A percentile compares a stretch with the other conserved stretches of the same genome.
These are phyloP conservation scores for Choanephora cucurbitarum DNA, from an alignment of 371 early-diverging fungal genomes.

Conservation along the genomic window DNA sequence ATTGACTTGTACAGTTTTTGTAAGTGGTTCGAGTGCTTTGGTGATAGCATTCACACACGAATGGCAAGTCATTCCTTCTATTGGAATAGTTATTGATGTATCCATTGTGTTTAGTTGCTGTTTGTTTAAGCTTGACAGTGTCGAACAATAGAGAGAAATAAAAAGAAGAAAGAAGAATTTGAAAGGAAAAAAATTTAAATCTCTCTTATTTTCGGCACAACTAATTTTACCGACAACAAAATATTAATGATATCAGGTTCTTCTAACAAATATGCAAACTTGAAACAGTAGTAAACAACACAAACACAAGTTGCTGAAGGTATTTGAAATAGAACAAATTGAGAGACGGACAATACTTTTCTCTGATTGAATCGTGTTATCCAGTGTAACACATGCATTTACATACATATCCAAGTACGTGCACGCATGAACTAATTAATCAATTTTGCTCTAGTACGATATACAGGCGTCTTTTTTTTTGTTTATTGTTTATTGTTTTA, in stretches of 20 bases:
- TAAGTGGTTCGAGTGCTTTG: constrained; percentile 28
- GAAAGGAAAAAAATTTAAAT: background rate
- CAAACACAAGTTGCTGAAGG: no score
- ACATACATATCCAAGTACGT: no score
- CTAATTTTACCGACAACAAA: background rate
- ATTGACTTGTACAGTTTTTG: constrained; percentile 34
- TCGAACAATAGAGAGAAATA: constrained; percentile 6
- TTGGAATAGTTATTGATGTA: constrained; percentile 34
- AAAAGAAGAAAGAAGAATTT: background rate
- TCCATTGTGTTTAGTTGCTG: background rate
- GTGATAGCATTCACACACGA: constrained; percentile 77
- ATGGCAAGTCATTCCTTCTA: constrained; percentile 75
- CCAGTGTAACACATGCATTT: no score
- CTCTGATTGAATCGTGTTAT: no score
- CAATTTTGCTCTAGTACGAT: no score
- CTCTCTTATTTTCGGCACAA: constrained; percentile 2
- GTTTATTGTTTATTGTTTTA: background rate
- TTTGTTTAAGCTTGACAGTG: background rate
- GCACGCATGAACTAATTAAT: no score
- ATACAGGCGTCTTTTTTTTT: constrained; percentile 1
- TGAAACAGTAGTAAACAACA: no score
- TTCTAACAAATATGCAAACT: background rate
- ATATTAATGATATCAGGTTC: background rate
- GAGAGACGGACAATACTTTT: no score
- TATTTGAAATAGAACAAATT: no score